Evolutionary conservation across 441 rosid genomes (phyloP).

Genomic region (Gossypium gossypioides): DNA sequence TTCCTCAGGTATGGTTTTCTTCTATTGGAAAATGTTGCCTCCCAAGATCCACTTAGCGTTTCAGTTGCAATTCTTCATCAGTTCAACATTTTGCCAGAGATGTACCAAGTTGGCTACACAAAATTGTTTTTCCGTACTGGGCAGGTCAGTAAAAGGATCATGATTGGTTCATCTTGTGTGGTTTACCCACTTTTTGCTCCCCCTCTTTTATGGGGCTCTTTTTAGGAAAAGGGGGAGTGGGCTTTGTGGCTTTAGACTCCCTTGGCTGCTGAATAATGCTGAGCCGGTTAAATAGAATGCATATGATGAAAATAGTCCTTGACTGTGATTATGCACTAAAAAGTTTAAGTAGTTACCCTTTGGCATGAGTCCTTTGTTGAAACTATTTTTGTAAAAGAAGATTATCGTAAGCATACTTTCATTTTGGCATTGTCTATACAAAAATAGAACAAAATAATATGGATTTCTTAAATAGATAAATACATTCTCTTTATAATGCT

Average conservation of each 20-base stretch:
- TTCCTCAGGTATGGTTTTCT: constrained; percentile 86
- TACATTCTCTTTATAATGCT: neutral
- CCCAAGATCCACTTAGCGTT: constrained; percentile 86
- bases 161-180: neutral
- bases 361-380: neutral
- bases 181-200: neutral
- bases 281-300: neutral
- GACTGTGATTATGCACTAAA: neutral
- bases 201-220: neutral
- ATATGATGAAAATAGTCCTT: neutral
- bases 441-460: neutral
- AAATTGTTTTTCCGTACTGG: constrained; percentile 93
- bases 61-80: constrained; percentile 99
- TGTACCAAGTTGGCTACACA: constrained; percentile 99
- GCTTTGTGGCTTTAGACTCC: neutral
- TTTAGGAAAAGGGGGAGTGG: neutral
- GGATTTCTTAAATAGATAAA: neutral
- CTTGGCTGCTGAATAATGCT: neutral
- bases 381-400: neutral
- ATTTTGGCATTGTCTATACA: neutral
- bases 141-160: constrained; percentile 43
- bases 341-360: neutral
- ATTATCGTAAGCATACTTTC: neutral
- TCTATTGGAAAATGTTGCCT: constrained; percentile 61
- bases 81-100: constrained; percentile 90